Percentiles rank a stretch among this genome's conserved stretches.
These are phyloP conservation scores for Kodamaea restingae DNA, from an alignment of 805 yeast species.

Conservation along the genomic window DNA sequence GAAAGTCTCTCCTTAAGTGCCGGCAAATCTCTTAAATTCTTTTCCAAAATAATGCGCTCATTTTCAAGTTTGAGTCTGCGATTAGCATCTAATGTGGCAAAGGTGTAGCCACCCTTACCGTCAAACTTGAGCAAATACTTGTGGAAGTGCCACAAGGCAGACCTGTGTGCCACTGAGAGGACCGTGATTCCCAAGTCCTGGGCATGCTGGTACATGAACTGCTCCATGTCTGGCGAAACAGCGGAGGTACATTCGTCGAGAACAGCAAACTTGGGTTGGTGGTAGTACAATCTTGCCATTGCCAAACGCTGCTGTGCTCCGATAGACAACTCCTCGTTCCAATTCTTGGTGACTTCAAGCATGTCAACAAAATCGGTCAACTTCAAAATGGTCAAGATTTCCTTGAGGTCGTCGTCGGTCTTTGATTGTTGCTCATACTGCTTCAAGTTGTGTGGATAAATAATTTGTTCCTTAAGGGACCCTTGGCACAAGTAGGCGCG, in stretches of 20 bases:
- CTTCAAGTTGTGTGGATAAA: conserved; percentile 73
- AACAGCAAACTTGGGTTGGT: conserved; percentile 89
- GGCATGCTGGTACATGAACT: conserved; percentile 81
- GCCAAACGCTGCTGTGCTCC: conserved; percentile 94
- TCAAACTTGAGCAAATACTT: conserved; percentile 76
- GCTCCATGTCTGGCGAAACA: conserved; percentile 87
- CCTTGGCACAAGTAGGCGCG: conserved; percentile 83
- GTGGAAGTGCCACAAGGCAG: conserved; percentile 92
- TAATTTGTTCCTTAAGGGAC: conserved; percentile 79
- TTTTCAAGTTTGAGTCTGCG: conserved; percentile 72
- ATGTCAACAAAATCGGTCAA: conserved; percentile 48
- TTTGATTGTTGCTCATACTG: conserved; percentile 45
- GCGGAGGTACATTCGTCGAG: conserved; percentile 95
- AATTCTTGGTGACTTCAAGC: conserved; percentile 59
- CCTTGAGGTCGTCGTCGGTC: conserved; percentile 48
- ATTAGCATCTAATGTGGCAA: conserved; percentile 64
- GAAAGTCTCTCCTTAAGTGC: conserved; percentile 60
- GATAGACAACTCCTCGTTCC: conserved; percentile 84
- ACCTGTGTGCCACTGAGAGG: conserved; percentile 87
- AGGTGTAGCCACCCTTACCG: conserved; percentile 69
- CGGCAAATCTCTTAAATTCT: conserved; percentile 66
- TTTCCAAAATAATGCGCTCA: conserved; percentile 68
- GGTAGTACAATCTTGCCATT: conserved; percentile 88
- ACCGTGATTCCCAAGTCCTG: conserved; percentile 74
- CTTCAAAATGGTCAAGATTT: conserved; percentile 54